phyloP scores from a whole-genome alignment of 148 eudicot species.

The Cornus suecica region DNA sequence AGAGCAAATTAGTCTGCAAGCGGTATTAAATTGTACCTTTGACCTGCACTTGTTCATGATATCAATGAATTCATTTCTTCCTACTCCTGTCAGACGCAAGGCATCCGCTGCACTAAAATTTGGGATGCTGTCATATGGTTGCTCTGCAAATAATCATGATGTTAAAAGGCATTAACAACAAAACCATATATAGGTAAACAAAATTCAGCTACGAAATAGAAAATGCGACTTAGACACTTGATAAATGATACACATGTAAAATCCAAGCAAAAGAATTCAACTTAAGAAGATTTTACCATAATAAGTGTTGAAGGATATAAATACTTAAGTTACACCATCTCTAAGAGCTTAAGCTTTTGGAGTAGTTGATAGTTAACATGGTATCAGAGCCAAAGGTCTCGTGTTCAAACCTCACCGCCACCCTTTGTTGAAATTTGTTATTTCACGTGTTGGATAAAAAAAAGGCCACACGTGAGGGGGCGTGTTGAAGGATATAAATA shows the following conservation, averaged over 20 bases:
- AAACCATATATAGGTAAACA: background rate
- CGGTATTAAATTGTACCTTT: conserved; percentile 54
- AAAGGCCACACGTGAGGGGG: no score
- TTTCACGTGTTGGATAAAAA: no score
- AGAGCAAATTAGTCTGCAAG: background rate
- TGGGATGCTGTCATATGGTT: conserved; percentile 97
- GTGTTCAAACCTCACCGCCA: no score
- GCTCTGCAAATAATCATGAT: conserved; percentile 55
- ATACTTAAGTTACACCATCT: no score
- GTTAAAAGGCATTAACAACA: background rate
- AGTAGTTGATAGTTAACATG: no score
- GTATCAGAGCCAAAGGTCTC: no score
- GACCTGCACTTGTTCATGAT: conserved; percentile 99
- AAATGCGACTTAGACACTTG: background rate
- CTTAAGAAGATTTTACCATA: no score
- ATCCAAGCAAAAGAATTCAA: background rate
- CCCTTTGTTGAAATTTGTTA: no score
- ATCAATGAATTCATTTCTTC: conserved; percentile 98
- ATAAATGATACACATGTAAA: background rate
- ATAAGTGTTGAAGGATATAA: no score
- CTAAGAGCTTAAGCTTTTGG: no score
- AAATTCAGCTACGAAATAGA: background rate
- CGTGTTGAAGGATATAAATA: no score
- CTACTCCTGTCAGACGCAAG: conserved; percentile 83
- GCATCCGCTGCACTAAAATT: conserved; percentile 99